phyloP scores from a whole-genome alignment of 352 stramenopile genomes.

The Chrysophaeum taylorii region DNA sequence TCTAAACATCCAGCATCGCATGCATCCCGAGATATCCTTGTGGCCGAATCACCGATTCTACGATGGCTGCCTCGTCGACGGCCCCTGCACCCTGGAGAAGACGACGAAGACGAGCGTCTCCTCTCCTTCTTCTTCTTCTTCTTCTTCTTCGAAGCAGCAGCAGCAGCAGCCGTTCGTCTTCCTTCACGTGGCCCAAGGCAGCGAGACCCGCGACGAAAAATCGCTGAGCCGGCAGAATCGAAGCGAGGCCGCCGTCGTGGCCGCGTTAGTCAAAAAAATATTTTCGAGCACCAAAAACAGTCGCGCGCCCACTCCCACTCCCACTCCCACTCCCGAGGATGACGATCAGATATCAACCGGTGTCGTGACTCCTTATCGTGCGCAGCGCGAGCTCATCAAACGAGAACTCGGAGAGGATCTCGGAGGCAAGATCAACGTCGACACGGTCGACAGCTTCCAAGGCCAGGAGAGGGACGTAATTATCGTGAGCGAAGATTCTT shows the following conservation, averaged over 20 bases:
- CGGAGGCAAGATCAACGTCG: conserved; percentile 28
- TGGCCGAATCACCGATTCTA: conserved; percentile 90
- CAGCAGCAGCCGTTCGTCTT: too few relatives aligned
- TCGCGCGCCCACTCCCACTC: too few relatives aligned
- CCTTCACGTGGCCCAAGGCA: too few relatives aligned
- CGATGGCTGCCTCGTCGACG: conserved; percentile 55
- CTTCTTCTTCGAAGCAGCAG: background rate
- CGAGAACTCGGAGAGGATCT: background rate
- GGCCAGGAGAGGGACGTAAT: conserved; percentile 44
- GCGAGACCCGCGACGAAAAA: too few relatives aligned
- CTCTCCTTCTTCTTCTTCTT: background rate
- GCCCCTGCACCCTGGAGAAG: too few relatives aligned
- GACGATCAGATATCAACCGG: conserved; percentile 39
- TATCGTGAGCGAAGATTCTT: too few relatives aligned
- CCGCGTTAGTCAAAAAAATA: too few relatives aligned
- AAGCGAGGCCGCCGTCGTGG: too few relatives aligned
- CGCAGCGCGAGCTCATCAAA: conserved; percentile 46
- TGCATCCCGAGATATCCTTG: conserved; percentile 74
- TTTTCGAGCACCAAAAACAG: too few relatives aligned
- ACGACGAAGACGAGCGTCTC: too few relatives aligned
- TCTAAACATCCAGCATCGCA: conserved; percentile 55
- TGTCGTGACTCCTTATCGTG: conserved; percentile 82
- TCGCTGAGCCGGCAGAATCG: too few relatives aligned
- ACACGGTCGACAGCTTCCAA: conserved; percentile 44
- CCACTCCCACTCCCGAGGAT: too few relatives aligned